A percentile compares a stretch with the other conserved stretches of the same genome.
phyloP scores from a whole-genome alignment of 228 moss, liverwort and hornwort genomes.

The Sphagnum magellanicum region DNA sequence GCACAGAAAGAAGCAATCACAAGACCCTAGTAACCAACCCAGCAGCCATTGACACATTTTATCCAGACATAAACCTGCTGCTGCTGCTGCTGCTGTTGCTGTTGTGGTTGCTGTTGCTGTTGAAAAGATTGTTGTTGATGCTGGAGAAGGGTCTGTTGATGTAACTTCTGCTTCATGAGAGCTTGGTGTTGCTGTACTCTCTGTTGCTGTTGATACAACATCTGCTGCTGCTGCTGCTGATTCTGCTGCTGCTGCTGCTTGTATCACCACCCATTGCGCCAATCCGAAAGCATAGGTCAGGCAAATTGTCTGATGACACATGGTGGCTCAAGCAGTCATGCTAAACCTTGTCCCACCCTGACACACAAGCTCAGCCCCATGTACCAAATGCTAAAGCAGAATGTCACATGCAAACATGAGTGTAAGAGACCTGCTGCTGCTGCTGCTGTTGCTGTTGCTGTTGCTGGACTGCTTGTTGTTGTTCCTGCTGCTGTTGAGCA shows the following conservation, averaged over 20 bases:
- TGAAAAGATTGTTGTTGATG: slow-evolving; percentile 74
- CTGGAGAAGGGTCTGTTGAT: slow-evolving; percentile 61
- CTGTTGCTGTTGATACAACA: slow-evolving; percentile 50
- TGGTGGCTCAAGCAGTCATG: no score
- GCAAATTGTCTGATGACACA: no score
- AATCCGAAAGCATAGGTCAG: no score
- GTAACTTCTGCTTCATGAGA: slow-evolving; percentile 22
- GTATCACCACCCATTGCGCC: not conserved
- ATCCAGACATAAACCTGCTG: no score
- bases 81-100: no score
- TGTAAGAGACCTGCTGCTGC: slow-evolving; percentile 42
- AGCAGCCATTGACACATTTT: no score
- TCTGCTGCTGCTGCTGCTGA: slow-evolving; percentile 41
- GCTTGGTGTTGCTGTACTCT: slow-evolving; percentile 21
- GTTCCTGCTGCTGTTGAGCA: slow-evolving; percentile 10
- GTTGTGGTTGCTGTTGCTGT: slow-evolving; percentile 38
- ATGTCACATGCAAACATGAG: not conserved
- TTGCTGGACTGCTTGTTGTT: slow-evolving; percentile 4
- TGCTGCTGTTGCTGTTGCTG: slow-evolving; percentile 11
- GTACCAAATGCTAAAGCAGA: no score
- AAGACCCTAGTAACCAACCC: not conserved
- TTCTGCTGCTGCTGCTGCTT: slow-evolving; percentile 48
- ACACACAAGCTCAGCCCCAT: no score
- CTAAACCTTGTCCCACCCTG: no score
- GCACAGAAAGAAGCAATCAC: no score